Evolutionary conservation across 1,284 basidiomycete genomes (phyloP), one percentile per base, ranked within the genome.

Genomic region (Polyporus tsugae): DNA sequence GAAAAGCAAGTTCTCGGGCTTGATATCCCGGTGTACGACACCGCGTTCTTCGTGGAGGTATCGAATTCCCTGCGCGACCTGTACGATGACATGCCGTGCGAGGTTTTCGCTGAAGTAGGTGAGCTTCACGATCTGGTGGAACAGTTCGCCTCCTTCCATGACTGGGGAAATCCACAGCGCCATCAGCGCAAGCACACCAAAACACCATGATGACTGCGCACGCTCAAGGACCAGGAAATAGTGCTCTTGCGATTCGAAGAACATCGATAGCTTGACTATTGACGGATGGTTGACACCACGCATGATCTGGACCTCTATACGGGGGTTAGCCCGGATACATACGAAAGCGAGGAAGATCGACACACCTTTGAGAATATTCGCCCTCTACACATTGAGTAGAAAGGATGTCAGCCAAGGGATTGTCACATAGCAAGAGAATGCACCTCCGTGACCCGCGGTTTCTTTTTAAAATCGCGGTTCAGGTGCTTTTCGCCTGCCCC

Each of bases 51-150:
- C 97, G 79, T 99, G 98, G 17, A 99, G 87, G 81, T 99, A 96
- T 57, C 94, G 89, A 61, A 99, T 98, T 29, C 95, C 98, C 38
- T 96, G 87, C 0, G 98, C 98, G 36, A 99, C 98, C 82, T 99
- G 98, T 2, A 98, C 82, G 73, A 99, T 99, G 78, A 99, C 97
- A 80, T 99, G 98, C 11, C 97, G 90, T 11, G 96, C 89, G 17
- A 98, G 90, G 69, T 93, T 93, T 81, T 99, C 98, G 79, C 94
- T 96, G 79, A 99, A 99, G 82, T 99, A 99, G 0, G 98, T 99
- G 72, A 99, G 88, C 80, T 98, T 99, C 82, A 99, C 98, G 76
- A 99, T 99, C 80, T 99, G 98, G 80, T 99, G 97, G 85, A 99
- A 99, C 1, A 99, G 87, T 80, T 99, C 98, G 74, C 98, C 98